Evolutionary conservation across 305 asterid genomes (phyloP), one percentile per base, ranked within the genome.

Genomic region (Fraxinus platypoda): DNA sequence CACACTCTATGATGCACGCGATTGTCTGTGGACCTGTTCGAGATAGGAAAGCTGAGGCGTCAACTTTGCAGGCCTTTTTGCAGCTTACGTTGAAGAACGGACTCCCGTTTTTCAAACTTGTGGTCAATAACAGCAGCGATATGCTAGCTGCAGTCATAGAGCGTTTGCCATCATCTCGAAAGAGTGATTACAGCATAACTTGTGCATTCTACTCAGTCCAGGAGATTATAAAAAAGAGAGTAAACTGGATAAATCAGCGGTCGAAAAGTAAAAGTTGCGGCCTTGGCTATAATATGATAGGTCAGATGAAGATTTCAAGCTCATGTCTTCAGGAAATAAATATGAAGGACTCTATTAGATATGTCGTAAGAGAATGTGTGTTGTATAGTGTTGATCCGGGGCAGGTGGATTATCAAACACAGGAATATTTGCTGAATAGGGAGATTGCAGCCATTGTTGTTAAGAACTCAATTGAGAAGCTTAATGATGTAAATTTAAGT

Each of bases 141-240:
- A 91, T 97, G 92, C 91, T 97, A 76, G 98, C 90, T 25, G 97
- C 98, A 70, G 87, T 93, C 49, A 91, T 88, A 68, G 92, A 89
- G 88, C 86, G 87, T 74, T 70, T 90, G 80, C 91, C 93, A 33
- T 70, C 85, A 13, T 74, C 89, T 72, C 91, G 82, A 70, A 91
- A 91, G 85, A 80, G 41, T 8, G 94, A 88, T 78, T 81, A 84
- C 81, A 83, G 88, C 87, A 80, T 91, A 91, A 81, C 83, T 70
- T 97, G 89, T 85, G 78, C 95, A 28, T 94, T 97, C 86, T 97
- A 89, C 88, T 87, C 97, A 0, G 93, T 93, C 80, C 92, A 87
- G 30, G 97, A 94, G 91, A 87, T 92, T 43, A 92, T 84, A 80
- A 94, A 91, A 86, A 94, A 87, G 90, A 75, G 91, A 84, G 90